Conservation (phyloP, 2,329 filamentous ascomycete species). For the Colletotrichum plurivorum region DNA sequence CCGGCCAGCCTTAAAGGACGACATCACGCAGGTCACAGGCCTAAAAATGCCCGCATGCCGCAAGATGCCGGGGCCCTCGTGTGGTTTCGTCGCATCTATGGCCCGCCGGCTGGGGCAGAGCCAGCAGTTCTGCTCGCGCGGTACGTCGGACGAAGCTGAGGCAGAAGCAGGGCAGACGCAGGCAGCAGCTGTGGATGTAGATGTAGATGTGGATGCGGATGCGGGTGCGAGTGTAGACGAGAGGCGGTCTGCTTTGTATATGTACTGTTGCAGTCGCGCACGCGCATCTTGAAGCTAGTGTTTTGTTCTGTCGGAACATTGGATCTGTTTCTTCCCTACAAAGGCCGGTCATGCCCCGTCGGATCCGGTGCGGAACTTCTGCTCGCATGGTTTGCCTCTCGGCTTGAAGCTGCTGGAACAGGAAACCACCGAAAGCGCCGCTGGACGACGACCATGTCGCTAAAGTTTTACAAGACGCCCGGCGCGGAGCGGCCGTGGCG, state of each 20-base stretch:
- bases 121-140: conserved; percentile 9
- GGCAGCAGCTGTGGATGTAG: conserved; percentile 10
- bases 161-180: conserved; percentile 20
- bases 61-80: background rate
- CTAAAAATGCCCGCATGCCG: background rate
- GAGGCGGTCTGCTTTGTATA: conserved; percentile 14
- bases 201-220: conserved; percentile 17
- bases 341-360: conserved; percentile 10
- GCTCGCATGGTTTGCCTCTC: conserved; percentile 1
- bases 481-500: conserved; percentile 39
- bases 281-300: conserved; percentile 33
- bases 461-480: conserved; percentile 39
- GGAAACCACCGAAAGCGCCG: background rate
- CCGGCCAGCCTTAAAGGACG: conserved; percentile 13
- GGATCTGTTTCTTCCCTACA: conserved; percentile 24
- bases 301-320: conserved; percentile 29
- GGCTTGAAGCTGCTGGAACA: conserved; percentile 11
- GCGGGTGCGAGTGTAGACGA: no score
- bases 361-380: background rate
- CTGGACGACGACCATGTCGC: conserved; percentile 34
- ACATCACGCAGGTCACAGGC: conserved; percentile 9
- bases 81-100: conserved; percentile 8
- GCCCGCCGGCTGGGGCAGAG: conserved; percentile 5
- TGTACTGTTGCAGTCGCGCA: conserved; percentile 32
- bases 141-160: conserved; percentile 37